Evolutionary conservation across 345 rosid species (phyloP).

Genomic region (Eucalyptus lansdowneana): DNA sequence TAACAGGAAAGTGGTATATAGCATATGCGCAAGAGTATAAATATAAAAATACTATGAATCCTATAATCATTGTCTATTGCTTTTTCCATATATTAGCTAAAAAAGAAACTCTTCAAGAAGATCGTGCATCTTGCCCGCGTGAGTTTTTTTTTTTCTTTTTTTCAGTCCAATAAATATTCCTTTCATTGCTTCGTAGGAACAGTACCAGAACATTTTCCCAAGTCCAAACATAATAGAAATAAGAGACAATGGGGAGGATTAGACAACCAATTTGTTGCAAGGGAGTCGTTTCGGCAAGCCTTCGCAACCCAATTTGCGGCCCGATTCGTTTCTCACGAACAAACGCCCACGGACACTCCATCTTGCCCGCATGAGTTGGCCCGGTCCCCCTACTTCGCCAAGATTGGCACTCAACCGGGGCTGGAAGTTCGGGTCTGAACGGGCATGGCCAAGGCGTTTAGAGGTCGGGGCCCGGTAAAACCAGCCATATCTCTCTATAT

Average conservation of each 20-base stretch:
- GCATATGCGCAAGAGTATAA: background rate
- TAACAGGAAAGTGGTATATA: background rate
- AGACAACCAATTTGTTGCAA: too few relatives aligned
- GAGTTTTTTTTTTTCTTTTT: background rate
- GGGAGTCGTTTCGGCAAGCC: too few relatives aligned
- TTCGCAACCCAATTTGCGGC: too few relatives aligned
- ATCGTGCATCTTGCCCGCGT: background rate
- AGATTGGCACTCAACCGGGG: background rate
- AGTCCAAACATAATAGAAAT: too few relatives aligned
- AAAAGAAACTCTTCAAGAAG: background rate
- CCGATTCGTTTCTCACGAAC: too few relatives aligned
- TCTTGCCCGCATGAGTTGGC: background rate
- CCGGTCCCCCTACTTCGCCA: background rate
- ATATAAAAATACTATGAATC: background rate
- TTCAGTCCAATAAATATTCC: too few relatives aligned
- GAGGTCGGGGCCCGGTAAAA: background rate
- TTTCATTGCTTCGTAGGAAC: too few relatives aligned
- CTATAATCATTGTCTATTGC: background rate
- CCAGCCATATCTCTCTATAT: background rate
- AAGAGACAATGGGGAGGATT: too few relatives aligned
- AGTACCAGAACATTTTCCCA: too few relatives aligned
- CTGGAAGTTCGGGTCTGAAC: background rate
- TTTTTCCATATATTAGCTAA: background rate
- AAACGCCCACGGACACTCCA: too few relatives aligned
- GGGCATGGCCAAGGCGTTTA: background rate